Conservation (phyloP, 139 green algal species). For the Coelastrella sp. region DNA sequence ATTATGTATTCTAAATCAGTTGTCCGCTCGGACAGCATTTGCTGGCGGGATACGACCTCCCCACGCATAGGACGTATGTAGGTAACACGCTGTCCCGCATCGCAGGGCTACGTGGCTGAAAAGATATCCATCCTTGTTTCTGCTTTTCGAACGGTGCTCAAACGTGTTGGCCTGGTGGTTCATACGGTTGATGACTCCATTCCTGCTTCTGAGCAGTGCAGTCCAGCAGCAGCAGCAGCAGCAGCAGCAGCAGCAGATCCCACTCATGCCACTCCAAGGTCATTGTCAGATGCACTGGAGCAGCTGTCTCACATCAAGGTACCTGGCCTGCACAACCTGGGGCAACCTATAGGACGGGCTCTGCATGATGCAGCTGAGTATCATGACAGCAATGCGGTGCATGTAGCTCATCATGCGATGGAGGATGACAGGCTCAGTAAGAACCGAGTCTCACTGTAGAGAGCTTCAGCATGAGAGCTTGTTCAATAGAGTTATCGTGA, state of each 20-base stretch:
- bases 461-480: background rate
- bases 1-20: background rate
- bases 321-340: slow-evolving; percentile 17
- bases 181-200: slow-evolving; percentile 7
- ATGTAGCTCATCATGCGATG: slow-evolving; percentile 31
- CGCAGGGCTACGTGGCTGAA: slow-evolving; percentile 35
- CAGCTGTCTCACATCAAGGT: background rate
- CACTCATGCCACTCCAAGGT: background rate
- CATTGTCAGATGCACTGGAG: background rate
- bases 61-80: no score
- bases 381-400: slow-evolving; percentile 1
- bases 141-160: background rate
- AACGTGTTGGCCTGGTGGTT: slow-evolving; percentile 14
- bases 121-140: slow-evolving; percentile 12
- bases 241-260: background rate
- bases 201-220: background rate
- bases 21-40: background rate
- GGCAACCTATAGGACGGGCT: background rate
- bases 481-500: no score
- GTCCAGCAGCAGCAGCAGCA: background rate
- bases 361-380: slow-evolving; percentile 34
- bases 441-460: background rate
- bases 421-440: background rate
- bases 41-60: no score
- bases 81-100: no score